Conservation (phyloP, 345 rosid genomes). For the Acer yangbiense region DNA sequence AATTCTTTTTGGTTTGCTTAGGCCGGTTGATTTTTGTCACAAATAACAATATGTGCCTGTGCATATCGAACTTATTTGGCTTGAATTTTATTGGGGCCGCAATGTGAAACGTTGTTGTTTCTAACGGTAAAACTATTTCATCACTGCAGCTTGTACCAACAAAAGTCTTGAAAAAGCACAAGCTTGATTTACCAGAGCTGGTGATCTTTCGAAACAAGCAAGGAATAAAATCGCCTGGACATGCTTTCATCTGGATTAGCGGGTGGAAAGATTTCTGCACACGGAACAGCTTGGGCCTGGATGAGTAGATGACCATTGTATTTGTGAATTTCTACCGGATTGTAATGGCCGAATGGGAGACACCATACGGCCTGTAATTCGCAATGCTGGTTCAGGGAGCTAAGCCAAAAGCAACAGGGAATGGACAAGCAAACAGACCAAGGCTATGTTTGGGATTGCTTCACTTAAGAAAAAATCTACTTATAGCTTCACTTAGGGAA, state of each 20-base stretch:
- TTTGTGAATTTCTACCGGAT: slow-evolving; percentile 8
- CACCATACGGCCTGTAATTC: background rate
- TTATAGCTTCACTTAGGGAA: no score
- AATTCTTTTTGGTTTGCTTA: no score
- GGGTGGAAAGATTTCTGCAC: slow-evolving; percentile 15
- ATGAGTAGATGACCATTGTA: background rate
- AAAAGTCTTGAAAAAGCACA: background rate
- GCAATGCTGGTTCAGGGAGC: background rate
- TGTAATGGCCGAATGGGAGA: background rate
- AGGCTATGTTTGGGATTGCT: no score
- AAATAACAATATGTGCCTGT: no score
- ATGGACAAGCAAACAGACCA: background rate
- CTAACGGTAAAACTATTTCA: background rate
- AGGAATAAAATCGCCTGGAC: slow-evolving; percentile 2
- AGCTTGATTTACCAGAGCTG: slow-evolving; percentile 1
- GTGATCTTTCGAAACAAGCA: slow-evolving; percentile 10
- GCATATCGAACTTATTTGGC: background rate
- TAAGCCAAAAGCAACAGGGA: background rate
- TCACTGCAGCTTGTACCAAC: slow-evolving; percentile 13
- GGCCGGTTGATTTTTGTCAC: no score
- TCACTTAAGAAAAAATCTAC: no score
- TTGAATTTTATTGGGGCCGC: background rate
- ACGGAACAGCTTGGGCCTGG: background rate
- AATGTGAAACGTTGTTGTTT: background rate
- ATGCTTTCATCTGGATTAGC: background rate